Conservation (phyloP, 2,329 filamentous ascomycete species). For the Penicillium sp. region DNA sequence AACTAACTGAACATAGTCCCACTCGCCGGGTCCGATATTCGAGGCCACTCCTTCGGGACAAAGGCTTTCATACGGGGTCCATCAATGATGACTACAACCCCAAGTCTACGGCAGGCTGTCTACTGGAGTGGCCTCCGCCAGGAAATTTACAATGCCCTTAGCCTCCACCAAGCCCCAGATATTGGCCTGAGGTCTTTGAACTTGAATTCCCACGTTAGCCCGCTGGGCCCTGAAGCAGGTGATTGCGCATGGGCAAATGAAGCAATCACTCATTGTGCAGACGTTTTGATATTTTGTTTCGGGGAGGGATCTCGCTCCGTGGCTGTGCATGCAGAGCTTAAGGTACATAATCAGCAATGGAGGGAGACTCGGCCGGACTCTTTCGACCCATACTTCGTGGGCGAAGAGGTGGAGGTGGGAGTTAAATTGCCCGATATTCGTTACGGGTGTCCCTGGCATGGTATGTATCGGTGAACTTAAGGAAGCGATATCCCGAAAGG, state of each 20-base stretch:
- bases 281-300: slow-evolving; percentile 27
- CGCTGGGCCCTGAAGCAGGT: slow-evolving; percentile 38
- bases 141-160: slow-evolving; percentile 36
- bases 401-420: slow-evolving; percentile 16
- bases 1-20: slow-evolving; percentile 19
- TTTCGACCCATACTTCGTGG: slow-evolving; percentile 25
- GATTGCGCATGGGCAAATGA: slow-evolving; percentile 45
- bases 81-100: slow-evolving; percentile 22
- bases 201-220: slow-evolving; percentile 26
- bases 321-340: slow-evolving; percentile 16
- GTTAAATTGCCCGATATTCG: slow-evolving; percentile 22
- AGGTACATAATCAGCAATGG: slow-evolving; percentile 20
- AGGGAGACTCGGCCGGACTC: slow-evolving; percentile 18
- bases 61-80: slow-evolving; percentile 23
- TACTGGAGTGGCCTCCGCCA: slow-evolving; percentile 29
- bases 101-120: slow-evolving; percentile 29
- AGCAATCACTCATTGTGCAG: slow-evolving; percentile 34
- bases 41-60: slow-evolving; percentile 24
- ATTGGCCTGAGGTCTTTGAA: slow-evolving; percentile 30
- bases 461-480: slow-evolving; percentile 8
- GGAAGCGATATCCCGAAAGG: background rate
- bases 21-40: slow-evolving; percentile 23
- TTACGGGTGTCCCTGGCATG: slow-evolving; percentile 25
- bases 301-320: slow-evolving; percentile 15
- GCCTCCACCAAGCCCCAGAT: slow-evolving; percentile 28